A percentile compares a stretch with the other conserved stretches of the same genome.
Evolutionary conservation across 768 basidiomycete genomes (phyloP).

Genomic region (Cystobasidiopsis lactophilus): DNA sequence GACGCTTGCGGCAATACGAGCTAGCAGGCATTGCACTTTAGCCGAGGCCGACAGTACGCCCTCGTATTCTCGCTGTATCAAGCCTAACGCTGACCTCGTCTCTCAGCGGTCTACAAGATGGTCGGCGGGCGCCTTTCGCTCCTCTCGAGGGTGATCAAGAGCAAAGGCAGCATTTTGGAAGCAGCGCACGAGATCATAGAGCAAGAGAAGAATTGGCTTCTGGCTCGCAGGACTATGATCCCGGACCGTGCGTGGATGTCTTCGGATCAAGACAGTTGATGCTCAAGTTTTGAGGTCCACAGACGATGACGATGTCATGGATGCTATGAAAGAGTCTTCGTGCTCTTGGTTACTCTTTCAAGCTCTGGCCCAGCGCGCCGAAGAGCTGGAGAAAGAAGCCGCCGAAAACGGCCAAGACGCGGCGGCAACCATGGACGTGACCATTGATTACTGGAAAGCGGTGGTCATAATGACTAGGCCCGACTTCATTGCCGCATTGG

Average conservation of each 20-base stretch:
- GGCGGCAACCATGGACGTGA: constrained; percentile 25
- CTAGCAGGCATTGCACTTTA: constrained; percentile 30
- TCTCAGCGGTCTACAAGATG: constrained; percentile 23
- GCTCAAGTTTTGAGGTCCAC: constrained; percentile 19
- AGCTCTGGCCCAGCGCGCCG: constrained; percentile 9
- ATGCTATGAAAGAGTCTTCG: constrained; percentile 37
- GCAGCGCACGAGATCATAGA: constrained; percentile 42
- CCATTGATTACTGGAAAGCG: constrained; percentile 9
- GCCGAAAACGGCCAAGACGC: neutral
- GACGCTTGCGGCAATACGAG: constrained; percentile 36
- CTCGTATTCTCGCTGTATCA: constrained; percentile 13
- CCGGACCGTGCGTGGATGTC: constrained; percentile 35
- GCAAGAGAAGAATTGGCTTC: constrained; percentile 59
- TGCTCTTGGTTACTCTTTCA: constrained; percentile 18
- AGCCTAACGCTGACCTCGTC: too few species aligned
- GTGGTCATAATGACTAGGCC: constrained; percentile 56
- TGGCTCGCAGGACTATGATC: constrained; percentile 58
- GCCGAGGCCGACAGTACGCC: too few species aligned
- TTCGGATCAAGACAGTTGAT: too few species aligned
- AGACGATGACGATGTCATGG: constrained; percentile 29
- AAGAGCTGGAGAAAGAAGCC: constrained; percentile 2
- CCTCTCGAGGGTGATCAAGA: constrained; percentile 42
- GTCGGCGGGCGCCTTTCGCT: constrained; percentile 65
- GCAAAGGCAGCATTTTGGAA: constrained; percentile 35
- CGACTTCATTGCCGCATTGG: constrained; percentile 52